Evolutionary conservation across 2,329 filamentous ascomycete species (phyloP).

Genomic region (Escovopsis weberi): DNA sequence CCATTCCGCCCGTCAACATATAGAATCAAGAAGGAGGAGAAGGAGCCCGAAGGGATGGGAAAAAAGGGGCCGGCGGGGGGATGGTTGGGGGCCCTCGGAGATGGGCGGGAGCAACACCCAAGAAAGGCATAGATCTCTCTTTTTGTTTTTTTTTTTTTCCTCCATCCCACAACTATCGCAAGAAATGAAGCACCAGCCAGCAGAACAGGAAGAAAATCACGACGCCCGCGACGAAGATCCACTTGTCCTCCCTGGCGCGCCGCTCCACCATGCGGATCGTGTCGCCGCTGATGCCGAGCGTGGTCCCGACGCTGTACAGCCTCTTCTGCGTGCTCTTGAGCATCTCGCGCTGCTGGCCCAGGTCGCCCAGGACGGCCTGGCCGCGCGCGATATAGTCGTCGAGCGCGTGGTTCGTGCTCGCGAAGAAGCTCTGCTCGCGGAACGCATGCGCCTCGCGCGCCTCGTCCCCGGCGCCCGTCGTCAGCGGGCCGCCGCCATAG

Average conservation of each 20-base stretch:
- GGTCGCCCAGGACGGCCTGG: constrained; percentile 74
- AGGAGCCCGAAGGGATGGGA: too few species aligned
- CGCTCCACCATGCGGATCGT: constrained; percentile 95
- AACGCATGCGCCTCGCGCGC: constrained; percentile 69
- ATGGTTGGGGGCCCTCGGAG: too few species aligned
- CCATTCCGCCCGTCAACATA: too few species aligned
- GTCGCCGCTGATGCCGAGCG: constrained; percentile 81
- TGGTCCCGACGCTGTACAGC: constrained; percentile 87
- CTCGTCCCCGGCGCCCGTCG: constrained; percentile 42
- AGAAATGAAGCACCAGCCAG: constrained; percentile 75
- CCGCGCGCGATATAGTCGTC: constrained; percentile 92
- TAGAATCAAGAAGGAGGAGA: too few species aligned
- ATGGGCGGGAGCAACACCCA: too few species aligned
- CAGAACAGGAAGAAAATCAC: constrained; percentile 82
- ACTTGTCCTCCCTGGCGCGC: constrained; percentile 86
- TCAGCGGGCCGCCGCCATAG: constrained; percentile 10
- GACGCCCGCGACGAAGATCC: constrained; percentile 87
- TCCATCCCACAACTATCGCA: constrained; percentile 32
- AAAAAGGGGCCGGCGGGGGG: too few species aligned
- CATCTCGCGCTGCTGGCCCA: constrained; percentile 84
- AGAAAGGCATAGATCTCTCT: not conserved
- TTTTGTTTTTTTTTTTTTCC: not conserved
- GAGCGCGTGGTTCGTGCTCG: constrained; percentile 65
- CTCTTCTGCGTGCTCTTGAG: constrained; percentile 86
- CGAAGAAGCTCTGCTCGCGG: constrained; percentile 78